Conservation (phyloP, 2,329 filamentous ascomycete genomes). For the Samsoniella hepiali region DNA sequence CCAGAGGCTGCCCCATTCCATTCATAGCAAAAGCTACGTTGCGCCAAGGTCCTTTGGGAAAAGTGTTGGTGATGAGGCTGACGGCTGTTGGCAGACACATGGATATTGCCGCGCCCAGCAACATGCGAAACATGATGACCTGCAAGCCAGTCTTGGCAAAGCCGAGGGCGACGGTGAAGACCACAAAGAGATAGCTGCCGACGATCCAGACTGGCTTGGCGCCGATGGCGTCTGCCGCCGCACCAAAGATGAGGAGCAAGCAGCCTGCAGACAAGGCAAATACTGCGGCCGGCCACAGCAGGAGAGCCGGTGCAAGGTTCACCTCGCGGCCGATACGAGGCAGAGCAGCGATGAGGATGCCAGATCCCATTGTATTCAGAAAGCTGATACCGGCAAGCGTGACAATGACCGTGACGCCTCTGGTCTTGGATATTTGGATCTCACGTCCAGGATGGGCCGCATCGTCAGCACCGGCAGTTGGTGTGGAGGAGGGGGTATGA, state of each 20-base stretch:
- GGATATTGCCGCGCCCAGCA: conserved; percentile 29
- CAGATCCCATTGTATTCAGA: conserved; percentile 36
- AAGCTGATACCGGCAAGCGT: conserved; percentile 35
- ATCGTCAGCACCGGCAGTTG: not conserved
- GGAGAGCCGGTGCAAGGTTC: conserved; percentile 28
- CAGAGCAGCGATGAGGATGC: conserved; percentile 36
- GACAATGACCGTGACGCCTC: conserved; percentile 29
- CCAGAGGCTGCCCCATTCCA: conserved; percentile 44
- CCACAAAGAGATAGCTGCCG: conserved; percentile 18
- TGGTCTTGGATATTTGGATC: conserved; percentile 23
- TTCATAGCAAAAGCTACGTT: conserved; percentile 44
- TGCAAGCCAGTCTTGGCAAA: conserved; percentile 28
- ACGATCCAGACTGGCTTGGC: not conserved
- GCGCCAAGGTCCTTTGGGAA: conserved; percentile 27
- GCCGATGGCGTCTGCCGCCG: not conserved
- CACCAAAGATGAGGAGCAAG: conserved; percentile 17
- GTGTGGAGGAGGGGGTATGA: not conserved
- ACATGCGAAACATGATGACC: conserved; percentile 31
- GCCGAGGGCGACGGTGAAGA: conserved; percentile 31
- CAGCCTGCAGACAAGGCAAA: conserved; percentile 30
- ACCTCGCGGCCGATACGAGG: conserved; percentile 38
- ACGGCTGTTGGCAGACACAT: conserved; percentile 33
- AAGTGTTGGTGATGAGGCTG: conserved; percentile 31
- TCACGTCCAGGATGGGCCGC: not conserved
- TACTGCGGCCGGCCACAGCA: conserved; percentile 33